Base-by-base conservation (phyloP, 2,329 filamentous ascomycete genomes). In the Trichothecium roseum region DNA sequence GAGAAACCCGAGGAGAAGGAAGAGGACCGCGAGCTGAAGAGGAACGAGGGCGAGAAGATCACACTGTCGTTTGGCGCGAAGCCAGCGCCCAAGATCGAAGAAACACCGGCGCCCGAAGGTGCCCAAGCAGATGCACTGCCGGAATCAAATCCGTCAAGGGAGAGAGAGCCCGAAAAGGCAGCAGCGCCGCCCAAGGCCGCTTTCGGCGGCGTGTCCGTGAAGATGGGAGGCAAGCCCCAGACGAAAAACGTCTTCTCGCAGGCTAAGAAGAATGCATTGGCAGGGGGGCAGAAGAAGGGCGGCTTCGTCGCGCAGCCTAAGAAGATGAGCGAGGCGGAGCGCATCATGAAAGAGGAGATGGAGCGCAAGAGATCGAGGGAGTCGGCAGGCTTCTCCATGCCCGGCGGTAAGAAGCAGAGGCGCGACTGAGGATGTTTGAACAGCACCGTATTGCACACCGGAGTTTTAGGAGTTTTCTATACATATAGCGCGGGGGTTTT, bases 281-380 rank as follows among this genome's bases (percentile, higher is more conserved):
- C 57, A 1, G 60, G 62, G 1, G 69, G 72, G 2, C 62, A 69
- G 3, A 85, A 85, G 57, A 85, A 84, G 53, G 42, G 55, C 1
- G 48, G 62, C 22, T 69, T 66, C 9, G 60, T 73, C 4, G 75
- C 76, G 41, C 71, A 72, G 37, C 78, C 77, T 2, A 86, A 84
- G 66, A 91, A 84, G 49, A 89, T 94, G 73, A 89, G 83, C 49
- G 85, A 93, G 52, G 81, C 80, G 3, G 86, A 89, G 59, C 72
- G 81, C 36, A 93, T 91, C 49, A 94, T 94, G 87, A 84, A 81
- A 56, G 81, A 84, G 47, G 83, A 88, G 51, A 69, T 85, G 57
- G 81, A 86, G 47, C 68, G 71, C 43, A 87, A 86, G 53, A 67
- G 79, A 37, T 58, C 66, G 24, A 63, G 74, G 32, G 69, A 66